Evolutionary conservation across 192 early-diverging fungal genomes (phyloP).

Genomic region (Umbelopsis ramanniana): DNA sequence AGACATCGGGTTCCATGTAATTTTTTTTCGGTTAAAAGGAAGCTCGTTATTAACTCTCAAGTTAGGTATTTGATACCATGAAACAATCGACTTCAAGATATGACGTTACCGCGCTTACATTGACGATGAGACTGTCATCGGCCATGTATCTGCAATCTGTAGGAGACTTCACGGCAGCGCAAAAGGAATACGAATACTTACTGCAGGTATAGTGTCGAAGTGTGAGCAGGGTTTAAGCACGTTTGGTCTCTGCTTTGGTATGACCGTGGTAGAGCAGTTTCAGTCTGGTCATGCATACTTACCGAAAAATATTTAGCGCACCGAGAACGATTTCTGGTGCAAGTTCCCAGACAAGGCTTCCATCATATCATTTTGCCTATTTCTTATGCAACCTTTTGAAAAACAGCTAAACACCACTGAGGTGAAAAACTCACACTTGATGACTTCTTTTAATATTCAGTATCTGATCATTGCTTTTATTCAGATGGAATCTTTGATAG

Average conservation of each 20-base stretch:
- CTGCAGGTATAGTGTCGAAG: neutral
- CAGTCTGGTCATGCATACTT: no score
- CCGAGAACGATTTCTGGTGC: neutral
- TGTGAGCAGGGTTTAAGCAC: neutral
- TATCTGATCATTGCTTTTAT: neutral
- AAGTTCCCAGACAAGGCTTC: neutral
- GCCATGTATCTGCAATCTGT: constrained; percentile 10
- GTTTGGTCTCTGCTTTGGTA: no score
- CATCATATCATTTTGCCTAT: neutral
- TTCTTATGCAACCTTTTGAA: constrained; percentile 9
- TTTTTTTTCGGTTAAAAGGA: neutral
- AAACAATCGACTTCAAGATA: neutral
- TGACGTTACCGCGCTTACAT: neutral
- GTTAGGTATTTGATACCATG: neutral
- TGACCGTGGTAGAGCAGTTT: no score
- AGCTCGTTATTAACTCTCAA: neutral
- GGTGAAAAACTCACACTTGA: neutral
- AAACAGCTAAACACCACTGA: neutral
- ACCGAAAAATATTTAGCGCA: neutral
- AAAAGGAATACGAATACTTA: neutral
- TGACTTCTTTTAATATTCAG: neutral
- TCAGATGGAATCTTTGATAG: neutral
- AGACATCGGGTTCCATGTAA: neutral
- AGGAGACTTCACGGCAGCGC: neutral
- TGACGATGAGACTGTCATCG: neutral